Base-by-base conservation (phyloP, 345 rosid genomes). In the Gossypium herbaceum region DNA sequence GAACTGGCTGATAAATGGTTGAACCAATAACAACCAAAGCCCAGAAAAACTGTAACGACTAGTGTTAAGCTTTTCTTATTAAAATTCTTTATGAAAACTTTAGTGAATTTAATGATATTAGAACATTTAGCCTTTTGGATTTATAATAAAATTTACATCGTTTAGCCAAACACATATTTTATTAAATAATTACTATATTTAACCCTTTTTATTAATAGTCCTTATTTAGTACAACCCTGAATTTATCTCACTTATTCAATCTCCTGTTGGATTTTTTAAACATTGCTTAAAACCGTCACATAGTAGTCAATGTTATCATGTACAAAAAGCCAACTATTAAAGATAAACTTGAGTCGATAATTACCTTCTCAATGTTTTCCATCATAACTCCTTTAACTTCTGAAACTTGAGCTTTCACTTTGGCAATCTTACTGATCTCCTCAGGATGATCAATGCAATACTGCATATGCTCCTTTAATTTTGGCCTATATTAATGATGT, bases 391-490 rank as follows among this genome's bases (percentile, higher is more conserved):
- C 85, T 81, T 86, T 85, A 45, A 87, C 90, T 78, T 78, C 90
- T 59, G 88, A 82, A 71, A 89, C 88, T 75, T 87, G 86, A 59
- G 87, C 91, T 80, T 86, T 86, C 58, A 90, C 89, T 84, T 87
- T 82, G 56, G 84, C 85, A 48, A 90, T 75, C 75, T 83, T 88
- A 87, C 77, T 87, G 48, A 82, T 74, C 81, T 86, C 85, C 76
- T 86, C 90, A 9, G 89, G 93, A 78, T 87, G 87, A 85, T 87
- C 93, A 77, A 81, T 78, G 68, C 87, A 89, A 73, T 84, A 89
- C 73, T 89, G 88, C 93, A 89, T 87, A 45, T 87, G 89, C 73
- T 87, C 86, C 87, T 85, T 89, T 82, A 89, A 45, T 56, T 87
- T 86, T 43, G 88, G 66, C 79, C 93, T 89, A 75, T 2, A 51